These are phyloP conservation scores for Neurospora sp. DNA, from an alignment of 495 filamentous ascomycete species.

Conservation along the genomic window DNA sequence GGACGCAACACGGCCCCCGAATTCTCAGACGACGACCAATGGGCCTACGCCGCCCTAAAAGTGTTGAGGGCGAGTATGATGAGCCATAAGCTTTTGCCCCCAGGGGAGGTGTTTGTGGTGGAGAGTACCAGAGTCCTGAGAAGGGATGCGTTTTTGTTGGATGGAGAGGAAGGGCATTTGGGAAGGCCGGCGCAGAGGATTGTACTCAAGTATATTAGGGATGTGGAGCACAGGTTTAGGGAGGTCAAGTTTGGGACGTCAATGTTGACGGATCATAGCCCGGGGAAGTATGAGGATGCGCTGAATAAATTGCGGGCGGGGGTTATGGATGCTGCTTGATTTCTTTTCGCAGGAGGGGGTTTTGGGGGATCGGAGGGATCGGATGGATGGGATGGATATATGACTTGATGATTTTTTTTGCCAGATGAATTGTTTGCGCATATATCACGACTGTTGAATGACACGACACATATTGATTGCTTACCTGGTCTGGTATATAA, in stretches of 20 bases:
- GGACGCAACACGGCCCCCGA: not conserved
- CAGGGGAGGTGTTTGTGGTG: constrained; percentile 66
- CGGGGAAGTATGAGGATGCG: constrained; percentile 58
- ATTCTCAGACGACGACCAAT: constrained; percentile 50
- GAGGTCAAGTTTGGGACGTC: constrained; percentile 61
- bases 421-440: not conserved
- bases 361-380: not conserved
- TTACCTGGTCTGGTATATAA: not conserved
- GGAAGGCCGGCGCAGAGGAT: constrained; percentile 55
- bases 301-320: constrained; percentile 29
- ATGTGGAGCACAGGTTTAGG: constrained; percentile 57
- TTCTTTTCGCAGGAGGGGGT: not conserved
- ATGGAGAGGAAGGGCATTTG: constrained; percentile 30
- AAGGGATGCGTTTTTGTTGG: constrained; percentile 41
- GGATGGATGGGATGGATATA: not conserved
- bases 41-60: constrained; percentile 61
- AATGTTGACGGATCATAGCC: constrained; percentile 69
- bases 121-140: constrained; percentile 52
- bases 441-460: not conserved
- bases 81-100: constrained; percentile 59
- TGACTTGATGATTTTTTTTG: not conserved
- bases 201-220: constrained; percentile 53
- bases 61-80: constrained; percentile 58
- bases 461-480: not conserved
- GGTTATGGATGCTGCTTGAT: constrained; percentile 12